Base-by-base conservation (phyloP, 768 basidiomycete genomes). In the Suillus discolor region DNA sequence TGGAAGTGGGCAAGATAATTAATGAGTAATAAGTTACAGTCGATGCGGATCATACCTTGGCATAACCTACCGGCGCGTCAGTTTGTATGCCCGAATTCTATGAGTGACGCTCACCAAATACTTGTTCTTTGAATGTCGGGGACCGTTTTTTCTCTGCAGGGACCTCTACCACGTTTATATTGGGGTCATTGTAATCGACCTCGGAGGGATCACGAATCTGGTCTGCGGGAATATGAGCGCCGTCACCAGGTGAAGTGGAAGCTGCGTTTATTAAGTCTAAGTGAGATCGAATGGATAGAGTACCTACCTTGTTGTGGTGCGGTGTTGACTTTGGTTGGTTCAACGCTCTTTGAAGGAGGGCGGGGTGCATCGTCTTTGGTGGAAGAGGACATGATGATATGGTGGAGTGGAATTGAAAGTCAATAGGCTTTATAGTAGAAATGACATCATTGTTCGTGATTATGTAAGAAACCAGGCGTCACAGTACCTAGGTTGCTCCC, bases 71-170 rank as follows among this genome's bases (percentile, higher is more conserved):
- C n/a, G n/a, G n/a, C 13, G 6, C 6, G 44, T 39, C 49, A 63
- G 36, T 53, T 18, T 23, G 9, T 9, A 28, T 15, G 25, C 9
- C 20, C 1, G 55, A 54, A 16, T 23, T n/a, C 18, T 11, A 54
- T 39, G 25, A 53, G 16, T 34, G 6, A 63, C 49, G 68, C 80
- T 31, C 66, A 86, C 87, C 87, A 55, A 87, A 82, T 9, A 87
- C 84, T 65, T 79, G 81, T 55, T 89, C 86, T 72, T 87, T 88
- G 78, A 88, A 89, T 16, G 87, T 79, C 38, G 83, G 80, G 61
- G 31, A 2, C 11, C 2, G 34, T 13, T 79, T 75, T 39, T 61
- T 51, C 49, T 63, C 74, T 60, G 65, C 69, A 15, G 71, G 65
- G 47, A 71, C 57, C 18, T 71, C 76, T 38, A 72, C 72, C 25